These are phyloP conservation scores for Cercospora berteroae DNA, from an alignment of 2,329 filamentous ascomycete genomes.

Conservation along the genomic window DNA sequence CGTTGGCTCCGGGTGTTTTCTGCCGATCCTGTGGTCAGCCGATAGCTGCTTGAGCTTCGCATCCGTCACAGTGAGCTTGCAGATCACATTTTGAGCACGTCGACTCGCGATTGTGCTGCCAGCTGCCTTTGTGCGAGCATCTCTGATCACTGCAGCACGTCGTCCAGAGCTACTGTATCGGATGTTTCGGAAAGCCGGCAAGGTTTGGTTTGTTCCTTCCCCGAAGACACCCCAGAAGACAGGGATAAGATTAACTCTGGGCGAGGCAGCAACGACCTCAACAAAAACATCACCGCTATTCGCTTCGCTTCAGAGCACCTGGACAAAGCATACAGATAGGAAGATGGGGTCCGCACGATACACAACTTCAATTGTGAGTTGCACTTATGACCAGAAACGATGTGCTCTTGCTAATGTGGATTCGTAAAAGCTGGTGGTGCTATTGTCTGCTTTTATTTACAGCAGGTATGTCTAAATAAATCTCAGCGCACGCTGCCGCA, in stretches of 20 bases:
- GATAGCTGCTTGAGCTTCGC: neutral
- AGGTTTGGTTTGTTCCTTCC: neutral
- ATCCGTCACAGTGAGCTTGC: neutral
- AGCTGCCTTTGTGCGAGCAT: no score
- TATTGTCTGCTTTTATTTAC: constrained; percentile 28
- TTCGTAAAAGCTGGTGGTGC: constrained; percentile 10
- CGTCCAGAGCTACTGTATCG: neutral
- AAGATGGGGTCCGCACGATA: neutral
- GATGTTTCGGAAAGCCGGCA: neutral
- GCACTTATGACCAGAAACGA: neutral
- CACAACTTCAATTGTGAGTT: neutral
- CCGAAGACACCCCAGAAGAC: neutral
- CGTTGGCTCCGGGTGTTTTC: neutral
- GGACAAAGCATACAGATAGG: neutral
- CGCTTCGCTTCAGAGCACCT: neutral
- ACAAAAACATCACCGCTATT: neutral
- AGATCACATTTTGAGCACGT: neutral
- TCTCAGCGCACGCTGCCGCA: neutral
- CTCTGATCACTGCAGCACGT: neutral
- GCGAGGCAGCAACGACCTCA: neutral
- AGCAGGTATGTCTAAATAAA: constrained; percentile 11
- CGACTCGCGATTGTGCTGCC: neutral
- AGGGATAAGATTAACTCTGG: neutral
- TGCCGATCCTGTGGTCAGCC: neutral
- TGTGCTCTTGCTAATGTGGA: neutral